Percentiles rank a stretch among this genome's conserved stretches.
Conservation (phyloP, 1,139 yeast genomes). For the Blastobotrys petasosporus region DNA sequence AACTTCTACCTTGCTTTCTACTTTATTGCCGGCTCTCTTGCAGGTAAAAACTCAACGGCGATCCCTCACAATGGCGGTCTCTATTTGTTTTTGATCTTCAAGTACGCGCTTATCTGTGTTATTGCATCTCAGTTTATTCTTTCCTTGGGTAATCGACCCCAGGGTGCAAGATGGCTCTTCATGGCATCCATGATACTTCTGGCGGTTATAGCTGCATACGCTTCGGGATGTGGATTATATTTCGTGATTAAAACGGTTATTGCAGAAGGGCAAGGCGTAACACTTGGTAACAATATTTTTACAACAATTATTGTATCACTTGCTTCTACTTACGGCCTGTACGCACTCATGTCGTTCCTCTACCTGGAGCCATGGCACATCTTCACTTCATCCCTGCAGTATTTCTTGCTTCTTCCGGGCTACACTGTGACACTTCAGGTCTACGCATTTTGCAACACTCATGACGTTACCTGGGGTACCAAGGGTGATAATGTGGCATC, state of each 20-base stretch:
- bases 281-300: constrained; percentile 43
- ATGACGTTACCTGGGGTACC: constrained; percentile 97
- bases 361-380: constrained; percentile 96
- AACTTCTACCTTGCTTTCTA: constrained; percentile 88
- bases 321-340: constrained; percentile 82
- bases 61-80: constrained; percentile 65
- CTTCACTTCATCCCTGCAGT: constrained; percentile 74
- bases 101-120: constrained; percentile 73
- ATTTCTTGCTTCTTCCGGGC: constrained; percentile 83
- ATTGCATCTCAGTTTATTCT: constrained; percentile 80
- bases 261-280: constrained; percentile 36
- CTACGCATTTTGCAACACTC: constrained; percentile 92
- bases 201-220: constrained; percentile 74
- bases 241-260: constrained; percentile 59
- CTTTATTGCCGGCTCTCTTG: constrained; percentile 84
- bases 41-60: constrained; percentile 39
- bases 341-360: constrained; percentile 67
- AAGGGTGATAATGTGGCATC: constrained; percentile 81
- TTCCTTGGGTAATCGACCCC: constrained; percentile 94
- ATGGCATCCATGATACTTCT: constrained; percentile 63
- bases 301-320: constrained; percentile 76
- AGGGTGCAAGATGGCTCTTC: constrained; percentile 74
- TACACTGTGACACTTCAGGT: constrained; percentile 87
- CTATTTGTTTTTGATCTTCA: constrained; percentile 69
- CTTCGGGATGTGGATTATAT: constrained; percentile 74